Conservation (phyloP, 768 basidiomycete genomes). For the Tylopilus cervinicoccineus region DNA sequence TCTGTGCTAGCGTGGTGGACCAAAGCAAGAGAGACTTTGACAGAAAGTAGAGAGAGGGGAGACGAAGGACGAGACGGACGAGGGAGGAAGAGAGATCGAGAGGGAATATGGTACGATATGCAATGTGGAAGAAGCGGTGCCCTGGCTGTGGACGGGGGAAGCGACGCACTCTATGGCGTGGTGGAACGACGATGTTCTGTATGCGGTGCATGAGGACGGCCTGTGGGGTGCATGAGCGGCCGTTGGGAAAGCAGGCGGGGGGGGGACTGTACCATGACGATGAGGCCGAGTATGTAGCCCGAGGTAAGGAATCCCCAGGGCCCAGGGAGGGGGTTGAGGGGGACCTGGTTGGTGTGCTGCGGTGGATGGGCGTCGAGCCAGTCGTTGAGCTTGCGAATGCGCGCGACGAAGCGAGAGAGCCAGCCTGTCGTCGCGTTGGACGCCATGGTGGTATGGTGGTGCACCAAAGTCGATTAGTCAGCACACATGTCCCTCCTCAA, state of each 20-base stretch:
- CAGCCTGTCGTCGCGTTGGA: background rate
- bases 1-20: slow-evolving; percentile 56
- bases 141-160: slow-evolving; percentile 20
- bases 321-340: slow-evolving; percentile 39
- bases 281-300: slow-evolving; percentile 63
- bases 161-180: slow-evolving; percentile 33
- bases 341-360: background rate
- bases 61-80: slow-evolving; percentile 56
- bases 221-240: slow-evolving; percentile 31
- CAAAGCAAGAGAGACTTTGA: slow-evolving; percentile 54
- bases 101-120: slow-evolving; percentile 50
- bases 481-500: slow-evolving; percentile 10
- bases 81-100: slow-evolving; percentile 56
- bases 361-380: background rate
- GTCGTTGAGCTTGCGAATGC: background rate
- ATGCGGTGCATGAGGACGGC: slow-evolving; percentile 70
- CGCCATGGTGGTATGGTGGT: background rate
- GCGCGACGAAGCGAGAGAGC: background rate
- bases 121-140: slow-evolving; percentile 20
- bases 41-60: slow-evolving; percentile 64
- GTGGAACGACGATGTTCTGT: slow-evolving; percentile 73
- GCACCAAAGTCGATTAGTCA: slow-evolving; percentile 17
- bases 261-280: slow-evolving; percentile 52
- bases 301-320: slow-evolving; percentile 74
- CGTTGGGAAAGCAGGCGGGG: background rate